Percentiles rank a stretch among this genome's conserved stretches.
These are phyloP conservation scores for Trifolium dubium DNA, from an alignment of 306 rosid genomes.

Conservation along the genomic window DNA sequence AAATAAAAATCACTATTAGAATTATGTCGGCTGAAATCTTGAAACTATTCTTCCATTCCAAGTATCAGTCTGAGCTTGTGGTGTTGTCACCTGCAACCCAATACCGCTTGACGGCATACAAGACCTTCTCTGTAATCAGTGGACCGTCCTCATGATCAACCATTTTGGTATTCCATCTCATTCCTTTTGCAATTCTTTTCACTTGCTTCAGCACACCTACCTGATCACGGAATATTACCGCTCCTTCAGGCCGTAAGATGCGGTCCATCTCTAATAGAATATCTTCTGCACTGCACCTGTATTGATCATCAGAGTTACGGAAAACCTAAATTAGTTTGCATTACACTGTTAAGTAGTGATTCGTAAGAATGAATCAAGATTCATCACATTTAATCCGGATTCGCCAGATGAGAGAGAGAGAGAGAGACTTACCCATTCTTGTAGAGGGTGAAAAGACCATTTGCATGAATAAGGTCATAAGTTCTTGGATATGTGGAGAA, in stretches of 20 bases:
- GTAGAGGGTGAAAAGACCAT: constrained; percentile 79
- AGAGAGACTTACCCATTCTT: constrained; percentile 56
- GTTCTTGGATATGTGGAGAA: constrained; percentile 96
- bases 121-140: constrained; percentile 62
- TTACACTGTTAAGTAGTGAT: background rate
- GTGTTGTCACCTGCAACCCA: constrained; percentile 74
- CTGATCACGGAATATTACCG: constrained; percentile 77
- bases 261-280: constrained; percentile 88
- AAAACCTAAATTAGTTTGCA: background rate
- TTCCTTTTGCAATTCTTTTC: constrained; percentile 63
- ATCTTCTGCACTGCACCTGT: constrained; percentile 70
- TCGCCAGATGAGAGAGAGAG: background rate
- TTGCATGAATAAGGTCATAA: constrained; percentile 83
- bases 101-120: constrained; percentile 78
- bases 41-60: constrained; percentile 27
- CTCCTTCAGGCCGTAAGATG: constrained; percentile 81
- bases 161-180: constrained; percentile 78
- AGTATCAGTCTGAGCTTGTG: constrained; percentile 46
- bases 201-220: constrained; percentile 57
- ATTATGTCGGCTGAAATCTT: constrained; percentile 12
- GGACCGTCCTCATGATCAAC: constrained; percentile 92
- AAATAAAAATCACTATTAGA: constrained; percentile 27
- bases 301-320: constrained; percentile 37
- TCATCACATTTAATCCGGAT: background rate
- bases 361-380: background rate